phyloP scores from a whole-genome alignment of 1,284 basidiomycete genomes.

The Apiotrichum porosum region DNA sequence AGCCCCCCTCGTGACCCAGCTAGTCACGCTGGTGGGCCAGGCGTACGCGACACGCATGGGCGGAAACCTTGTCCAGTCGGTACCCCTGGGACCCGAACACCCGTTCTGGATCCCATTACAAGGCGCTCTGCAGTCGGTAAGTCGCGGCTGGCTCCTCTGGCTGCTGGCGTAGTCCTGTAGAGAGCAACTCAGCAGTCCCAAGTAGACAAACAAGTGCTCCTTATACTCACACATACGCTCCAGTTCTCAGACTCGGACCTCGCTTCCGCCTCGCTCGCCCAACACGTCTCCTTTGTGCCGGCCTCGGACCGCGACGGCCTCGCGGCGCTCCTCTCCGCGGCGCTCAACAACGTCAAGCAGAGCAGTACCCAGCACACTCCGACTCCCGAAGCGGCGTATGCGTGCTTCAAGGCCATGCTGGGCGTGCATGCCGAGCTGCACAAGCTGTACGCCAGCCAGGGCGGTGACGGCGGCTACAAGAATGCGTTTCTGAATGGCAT shows the following conservation, averaged over 20 bases:
- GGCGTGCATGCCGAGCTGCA: conserved; percentile 31
- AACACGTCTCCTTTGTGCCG: not conserved
- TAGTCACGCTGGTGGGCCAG: conserved; percentile 16
- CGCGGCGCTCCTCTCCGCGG: conserved; percentile 22
- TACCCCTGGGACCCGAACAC: conserved; percentile 26
- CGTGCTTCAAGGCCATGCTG: conserved; percentile 22
- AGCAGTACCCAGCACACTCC: too few relatives aligned
- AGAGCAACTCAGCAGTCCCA: too few relatives aligned
- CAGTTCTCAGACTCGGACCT: not conserved
- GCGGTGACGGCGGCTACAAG: conserved; percentile 18
- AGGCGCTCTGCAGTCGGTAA: conserved; percentile 18
- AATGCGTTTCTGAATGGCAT: conserved; percentile 33
- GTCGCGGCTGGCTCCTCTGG: not conserved
- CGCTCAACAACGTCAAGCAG: conserved; percentile 25
- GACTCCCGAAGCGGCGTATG: conserved; percentile 13
- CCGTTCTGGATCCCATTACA: conserved; percentile 27
- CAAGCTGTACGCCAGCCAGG: conserved; percentile 27
- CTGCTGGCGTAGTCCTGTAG: too few relatives aligned
- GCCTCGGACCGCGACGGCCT: conserved; percentile 17
- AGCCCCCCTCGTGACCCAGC: conserved; percentile 12
- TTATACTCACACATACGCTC: too few relatives aligned
- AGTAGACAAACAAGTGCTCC: too few relatives aligned
- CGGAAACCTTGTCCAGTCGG: conserved; percentile 19
- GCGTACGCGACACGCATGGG: conserved; percentile 14
- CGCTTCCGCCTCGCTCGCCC: not conserved